Conservation (phyloP, 2,329 filamentous ascomycete species). For the Calonectria pseudoturangicola region DNA sequence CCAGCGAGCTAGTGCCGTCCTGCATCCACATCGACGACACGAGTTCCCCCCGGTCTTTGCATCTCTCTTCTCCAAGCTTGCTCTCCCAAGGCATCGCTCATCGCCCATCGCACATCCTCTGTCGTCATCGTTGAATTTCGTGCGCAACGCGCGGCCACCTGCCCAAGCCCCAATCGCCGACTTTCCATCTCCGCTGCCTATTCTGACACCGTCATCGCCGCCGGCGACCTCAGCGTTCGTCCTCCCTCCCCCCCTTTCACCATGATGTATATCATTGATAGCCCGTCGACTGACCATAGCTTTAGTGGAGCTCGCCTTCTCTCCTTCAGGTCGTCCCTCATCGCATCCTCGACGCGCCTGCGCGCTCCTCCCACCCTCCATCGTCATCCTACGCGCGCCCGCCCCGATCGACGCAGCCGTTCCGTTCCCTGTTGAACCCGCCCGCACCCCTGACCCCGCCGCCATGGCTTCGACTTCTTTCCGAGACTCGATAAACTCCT, state of each 20-base stretch:
- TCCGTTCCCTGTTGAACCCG: conserved; percentile 49
- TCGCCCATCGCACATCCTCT: conserved; percentile 38
- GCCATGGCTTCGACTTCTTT: conserved; percentile 91
- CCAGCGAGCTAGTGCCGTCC: conserved; percentile 52
- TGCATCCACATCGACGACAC: conserved; percentile 56
- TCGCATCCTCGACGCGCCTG: conserved; percentile 36
- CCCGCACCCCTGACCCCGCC: conserved; percentile 46
- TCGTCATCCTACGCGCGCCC: conserved; percentile 44
- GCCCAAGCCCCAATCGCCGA: conserved; percentile 49
- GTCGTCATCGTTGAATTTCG: conserved; percentile 47
- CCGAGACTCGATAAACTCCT: conserved; percentile 93
- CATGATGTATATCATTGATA: conserved; percentile 49
- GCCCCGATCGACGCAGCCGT: conserved; percentile 53
- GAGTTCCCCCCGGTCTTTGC: conserved; percentile 52
- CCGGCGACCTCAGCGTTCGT: conserved; percentile 31
- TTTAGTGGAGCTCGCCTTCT: conserved; percentile 35
- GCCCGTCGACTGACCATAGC: conserved; percentile 50
- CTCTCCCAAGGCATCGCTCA: conserved; percentile 38
- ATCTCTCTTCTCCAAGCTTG: conserved; percentile 45
- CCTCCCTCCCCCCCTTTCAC: conserved; percentile 35
- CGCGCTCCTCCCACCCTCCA: conserved; percentile 49
- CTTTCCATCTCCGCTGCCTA: conserved; percentile 42
- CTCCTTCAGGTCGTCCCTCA: conserved; percentile 26
- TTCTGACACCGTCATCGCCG: conserved; percentile 49
- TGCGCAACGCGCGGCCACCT: conserved; percentile 59